These are phyloP conservation scores for Dictyostelium intermedium DNA, from an alignment of 78 protist species.

Conservation along the genomic window DNA sequence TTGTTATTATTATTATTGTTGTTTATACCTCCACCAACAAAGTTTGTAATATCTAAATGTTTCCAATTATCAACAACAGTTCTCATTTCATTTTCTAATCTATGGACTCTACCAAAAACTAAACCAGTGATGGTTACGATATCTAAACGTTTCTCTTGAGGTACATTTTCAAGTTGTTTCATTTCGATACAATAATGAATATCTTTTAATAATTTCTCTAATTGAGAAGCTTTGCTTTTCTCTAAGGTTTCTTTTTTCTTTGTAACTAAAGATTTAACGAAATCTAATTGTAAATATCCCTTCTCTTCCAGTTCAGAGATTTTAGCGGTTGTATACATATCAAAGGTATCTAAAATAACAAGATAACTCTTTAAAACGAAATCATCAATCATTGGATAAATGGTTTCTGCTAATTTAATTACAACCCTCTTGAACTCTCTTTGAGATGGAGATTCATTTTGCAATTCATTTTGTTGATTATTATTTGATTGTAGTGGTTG, in stretches of 20 bases:
- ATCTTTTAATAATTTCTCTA: slow-evolving; percentile 46
- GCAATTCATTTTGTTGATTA: neutral
- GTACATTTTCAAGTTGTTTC: slow-evolving; percentile 25
- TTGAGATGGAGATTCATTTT: neutral
- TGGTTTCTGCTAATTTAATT: neutral
- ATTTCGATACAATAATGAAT: slow-evolving; percentile 52
- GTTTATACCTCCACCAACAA: neutral
- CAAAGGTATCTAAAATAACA: slow-evolving; percentile 43
- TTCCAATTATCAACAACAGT: slow-evolving; percentile 57
- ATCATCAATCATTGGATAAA: slow-evolving; percentile 59
- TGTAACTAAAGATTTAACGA: neutral
- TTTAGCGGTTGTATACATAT: neutral
- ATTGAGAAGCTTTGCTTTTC: neutral
- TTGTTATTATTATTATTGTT: neutral
- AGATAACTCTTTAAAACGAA: slow-evolving; percentile 53
- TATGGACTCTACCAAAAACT: slow-evolving; percentile 56
- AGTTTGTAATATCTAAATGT: slow-evolving; percentile 18
- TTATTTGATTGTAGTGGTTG: neutral
- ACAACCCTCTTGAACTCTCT: slow-evolving; percentile 14
- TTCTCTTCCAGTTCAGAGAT: neutral
- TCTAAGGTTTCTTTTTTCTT: slow-evolving; percentile 1
- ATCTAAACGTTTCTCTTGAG: slow-evolving; percentile 39
- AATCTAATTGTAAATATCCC: slow-evolving; percentile 7
- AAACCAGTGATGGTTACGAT: slow-evolving; percentile 63
- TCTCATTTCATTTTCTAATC: slow-evolving; percentile 69